Conservation (phyloP, 225 moss, liverwort and hornwort species). For the Lunularia cruciata region DNA sequence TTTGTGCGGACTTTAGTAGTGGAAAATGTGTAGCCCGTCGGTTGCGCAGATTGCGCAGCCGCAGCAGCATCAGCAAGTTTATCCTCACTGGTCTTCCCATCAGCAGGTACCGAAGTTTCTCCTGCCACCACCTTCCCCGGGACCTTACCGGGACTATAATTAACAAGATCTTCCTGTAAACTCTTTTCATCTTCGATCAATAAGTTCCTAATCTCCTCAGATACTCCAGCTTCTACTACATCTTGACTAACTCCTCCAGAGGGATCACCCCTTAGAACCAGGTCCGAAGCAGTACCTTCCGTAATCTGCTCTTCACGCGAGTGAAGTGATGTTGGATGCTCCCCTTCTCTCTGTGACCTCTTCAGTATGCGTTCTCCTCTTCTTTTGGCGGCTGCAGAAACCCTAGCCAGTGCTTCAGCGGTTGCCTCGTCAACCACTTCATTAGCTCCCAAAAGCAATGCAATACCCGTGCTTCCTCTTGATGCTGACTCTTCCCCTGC, state of each 20-base stretch:
- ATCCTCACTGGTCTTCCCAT: conserved; percentile 67
- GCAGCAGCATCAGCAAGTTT: conserved; percentile 90
- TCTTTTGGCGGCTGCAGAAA: conserved; percentile 61
- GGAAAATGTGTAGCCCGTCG: conserved; percentile 94
- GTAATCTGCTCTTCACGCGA: background rate
- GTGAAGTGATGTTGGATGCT: background rate
- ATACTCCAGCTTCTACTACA: background rate
- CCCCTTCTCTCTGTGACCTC: conserved; percentile 40
- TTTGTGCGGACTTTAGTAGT: conserved; percentile 98
- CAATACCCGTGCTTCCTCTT: conserved; percentile 29
- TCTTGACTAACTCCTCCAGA: background rate
- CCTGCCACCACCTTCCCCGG: conserved; percentile 23
- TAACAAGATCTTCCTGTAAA: background rate
- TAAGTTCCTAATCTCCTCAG: background rate
- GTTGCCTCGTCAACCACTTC: conserved; percentile 63
- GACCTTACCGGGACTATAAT: conserved; percentile 5
- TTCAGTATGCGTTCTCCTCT: conserved; percentile 60
- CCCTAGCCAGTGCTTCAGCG: conserved; percentile 58
- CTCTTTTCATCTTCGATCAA: background rate
- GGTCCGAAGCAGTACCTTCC: background rate
- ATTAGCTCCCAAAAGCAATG: conserved; percentile 50
- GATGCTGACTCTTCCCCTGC: conserved; percentile 29
- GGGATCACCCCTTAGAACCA: background rate
- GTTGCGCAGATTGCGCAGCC: conserved; percentile 93
- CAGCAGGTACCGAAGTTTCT: conserved; percentile 28